Evolutionary conservation across 2,329 filamentous ascomycete species (phyloP), one percentile per base, ranked within the genome.

Genomic region (Arthrobotrys musiformis): DNA sequence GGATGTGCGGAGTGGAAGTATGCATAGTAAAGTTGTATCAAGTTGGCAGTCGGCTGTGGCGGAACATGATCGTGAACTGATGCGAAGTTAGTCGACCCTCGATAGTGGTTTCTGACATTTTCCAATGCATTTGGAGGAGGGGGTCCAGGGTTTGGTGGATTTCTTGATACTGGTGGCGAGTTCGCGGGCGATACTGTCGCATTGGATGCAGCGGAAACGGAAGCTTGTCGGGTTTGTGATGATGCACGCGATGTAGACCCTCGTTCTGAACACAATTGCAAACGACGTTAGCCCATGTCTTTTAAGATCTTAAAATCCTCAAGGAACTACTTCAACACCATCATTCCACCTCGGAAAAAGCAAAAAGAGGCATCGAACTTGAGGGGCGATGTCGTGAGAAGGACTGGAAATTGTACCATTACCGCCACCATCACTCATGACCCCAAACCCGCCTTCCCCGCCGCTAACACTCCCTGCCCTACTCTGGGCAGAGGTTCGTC

Each of bases 21-120:
- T 61, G 80, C 79, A 78, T 85, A 85, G 58, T 85, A 85, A 0
- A 81, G 79, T 1, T 81, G 79, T 0, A 84, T 67, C 0, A 84
- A 72, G 15, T 79, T 81, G 35, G 80, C 80, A 15, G 80, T 79
- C 26, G 79, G 67, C 24, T 76, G 72, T n/a, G 80, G 78, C 11
- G 79, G 70, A 8, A 72, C 58, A 22, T 72, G 68, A 19, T 81
- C 80, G 33, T 81, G 80, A 4, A 78, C 72, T 6, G 79, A 79
- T 24, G 79, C 79, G 28, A 81, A 80, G 19, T 64, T 56, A 4
- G 80, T 79, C n/a, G 75, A 80, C 28, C 78, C 73, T 30, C 76
- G 66, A 60, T 81, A 77, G 17, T 80, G 78, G 48, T 76, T 61
- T n/a, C 80, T 70, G 37, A 81, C 76, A 30, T 79, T 81, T 26